Percentiles rank a stretch among this genome's conserved stretches.
Conservation (phyloP, 2,329 filamentous ascomycete species). For the Chalaropsis thielavioides region DNA sequence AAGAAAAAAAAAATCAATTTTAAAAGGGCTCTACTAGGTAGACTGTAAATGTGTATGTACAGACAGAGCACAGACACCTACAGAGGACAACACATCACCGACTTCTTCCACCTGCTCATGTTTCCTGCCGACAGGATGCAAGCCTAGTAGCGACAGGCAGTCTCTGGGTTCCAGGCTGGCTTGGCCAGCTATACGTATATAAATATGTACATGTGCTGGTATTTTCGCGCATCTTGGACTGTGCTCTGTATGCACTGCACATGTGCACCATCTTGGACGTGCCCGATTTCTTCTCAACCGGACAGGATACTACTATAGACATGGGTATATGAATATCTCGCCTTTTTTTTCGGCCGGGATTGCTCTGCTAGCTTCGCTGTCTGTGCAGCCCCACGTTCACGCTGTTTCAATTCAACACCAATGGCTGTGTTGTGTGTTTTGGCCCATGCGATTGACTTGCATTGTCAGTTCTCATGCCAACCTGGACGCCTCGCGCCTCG, state of each 20-base stretch:
- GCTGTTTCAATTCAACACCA: conserved; percentile 3
- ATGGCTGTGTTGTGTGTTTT: conserved; percentile 5
- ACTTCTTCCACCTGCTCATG: not conserved
- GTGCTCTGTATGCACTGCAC: conserved; percentile 3
- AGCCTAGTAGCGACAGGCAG: not conserved
- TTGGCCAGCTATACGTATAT: not conserved
- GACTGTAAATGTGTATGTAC: not conserved
- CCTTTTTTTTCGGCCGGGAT: conserved; percentile 2
- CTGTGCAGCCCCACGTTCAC: conserved; percentile 5
- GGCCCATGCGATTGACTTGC: conserved; percentile 3
- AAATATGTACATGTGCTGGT: not conserved
- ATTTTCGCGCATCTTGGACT: conserved; percentile 3
- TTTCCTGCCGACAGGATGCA: not conserved
- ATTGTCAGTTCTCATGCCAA: conserved; percentile 6
- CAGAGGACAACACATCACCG: not conserved
- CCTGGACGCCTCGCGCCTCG: not conserved
- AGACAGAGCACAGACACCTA: not conserved
- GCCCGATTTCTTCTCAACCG: not conserved
- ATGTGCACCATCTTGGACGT: not conserved
- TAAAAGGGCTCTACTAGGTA: no score
- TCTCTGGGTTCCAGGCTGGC: not conserved
- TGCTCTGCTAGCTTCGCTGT: conserved; percentile 1
- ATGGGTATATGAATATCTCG: not conserved
- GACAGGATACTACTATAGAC: conserved; percentile 1
- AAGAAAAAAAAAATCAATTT: not conserved